Percentiles rank a stretch among this genome's conserved stretches.
Evolutionary conservation across 768 basidiomycete genomes (phyloP).

Genomic region (Psilocybe sp.): DNA sequence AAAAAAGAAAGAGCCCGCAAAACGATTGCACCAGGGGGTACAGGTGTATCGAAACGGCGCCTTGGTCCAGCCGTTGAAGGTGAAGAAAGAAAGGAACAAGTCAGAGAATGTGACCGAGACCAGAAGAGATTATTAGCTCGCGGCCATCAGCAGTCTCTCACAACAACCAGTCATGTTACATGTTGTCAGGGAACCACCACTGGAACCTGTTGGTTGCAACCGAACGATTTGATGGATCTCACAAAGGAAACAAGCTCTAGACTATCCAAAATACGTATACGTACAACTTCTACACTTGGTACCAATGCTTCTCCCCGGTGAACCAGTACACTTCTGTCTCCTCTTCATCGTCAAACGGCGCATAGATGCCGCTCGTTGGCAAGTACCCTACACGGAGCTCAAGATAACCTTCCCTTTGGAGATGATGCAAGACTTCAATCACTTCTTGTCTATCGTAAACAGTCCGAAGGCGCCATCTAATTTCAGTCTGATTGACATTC

Average conservation of each 20-base stretch:
- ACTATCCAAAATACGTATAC: constrained; percentile 5
- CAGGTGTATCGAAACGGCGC: constrained; percentile 10
- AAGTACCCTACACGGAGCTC: constrained; percentile 25
- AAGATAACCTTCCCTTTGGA: constrained; percentile 53
- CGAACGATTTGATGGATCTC: constrained; percentile 2
- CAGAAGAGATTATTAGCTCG: background rate
- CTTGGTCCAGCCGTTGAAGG: constrained; percentile 23
- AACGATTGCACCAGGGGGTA: constrained; percentile 13
- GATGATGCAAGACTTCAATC: constrained; percentile 52
- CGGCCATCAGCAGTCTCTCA: background rate
- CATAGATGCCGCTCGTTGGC: constrained; percentile 15
- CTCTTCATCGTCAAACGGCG: constrained; percentile 49
- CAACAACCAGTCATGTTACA: constrained; percentile 10
- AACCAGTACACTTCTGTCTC: constrained; percentile 57
- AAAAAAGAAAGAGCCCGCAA: constrained; percentile 45
- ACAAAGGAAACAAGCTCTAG: background rate
- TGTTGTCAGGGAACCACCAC: constrained; percentile 18
- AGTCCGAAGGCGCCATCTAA: constrained; percentile 67
- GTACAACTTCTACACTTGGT: constrained; percentile 42
- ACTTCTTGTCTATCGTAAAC: constrained; percentile 79
- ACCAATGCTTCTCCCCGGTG: constrained; percentile 61
- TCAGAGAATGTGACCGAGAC: constrained; percentile 12
- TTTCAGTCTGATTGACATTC: constrained; percentile 46
- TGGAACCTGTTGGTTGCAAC: constrained; percentile 10
- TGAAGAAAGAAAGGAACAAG: constrained; percentile 22